Evolutionary conservation across 2,329 filamentous ascomycete genomes (phyloP).

Genomic region (Xylariaceae sp.): DNA sequence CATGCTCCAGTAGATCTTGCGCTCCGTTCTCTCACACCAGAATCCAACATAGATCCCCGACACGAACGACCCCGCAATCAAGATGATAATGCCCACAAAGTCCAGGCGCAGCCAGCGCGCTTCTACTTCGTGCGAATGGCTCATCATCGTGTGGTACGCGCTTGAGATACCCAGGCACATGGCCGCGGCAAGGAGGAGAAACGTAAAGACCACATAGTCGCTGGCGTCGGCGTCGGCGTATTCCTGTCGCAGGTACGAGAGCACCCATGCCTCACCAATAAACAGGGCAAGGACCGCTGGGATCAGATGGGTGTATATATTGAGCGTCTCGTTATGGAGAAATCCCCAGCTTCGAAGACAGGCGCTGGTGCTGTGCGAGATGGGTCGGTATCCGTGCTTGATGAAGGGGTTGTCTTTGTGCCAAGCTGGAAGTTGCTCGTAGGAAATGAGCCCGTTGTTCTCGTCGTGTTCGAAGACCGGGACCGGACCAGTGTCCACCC

Average conservation of each 20-base stretch:
- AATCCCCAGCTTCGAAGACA: conserved; percentile 54
- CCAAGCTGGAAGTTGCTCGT: conserved; percentile 28
- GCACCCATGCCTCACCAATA: conserved; percentile 37
- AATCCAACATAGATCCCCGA: conserved; percentile 61
- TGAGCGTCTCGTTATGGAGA: conserved; percentile 52
- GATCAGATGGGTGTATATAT: conserved; percentile 64
- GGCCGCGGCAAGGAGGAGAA: conserved; percentile 51
- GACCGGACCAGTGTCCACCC: neutral
- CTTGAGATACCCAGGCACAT: conserved; percentile 50
- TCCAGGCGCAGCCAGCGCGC: conserved; percentile 62
- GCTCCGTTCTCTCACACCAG: conserved; percentile 47
- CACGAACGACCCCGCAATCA: conserved; percentile 63
- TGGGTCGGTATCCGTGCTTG: conserved; percentile 56
- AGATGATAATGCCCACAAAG: conserved; percentile 62
- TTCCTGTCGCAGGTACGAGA: conserved; percentile 31
- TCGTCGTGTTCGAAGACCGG: neutral
- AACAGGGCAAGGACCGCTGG: conserved; percentile 40
- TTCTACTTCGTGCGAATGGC: conserved; percentile 57
- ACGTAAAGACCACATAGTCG: conserved; percentile 50
- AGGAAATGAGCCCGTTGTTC: conserved; percentile 18
- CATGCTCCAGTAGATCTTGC: conserved; percentile 60
- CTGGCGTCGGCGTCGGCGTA: conserved; percentile 41
- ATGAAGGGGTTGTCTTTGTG: conserved; percentile 61
- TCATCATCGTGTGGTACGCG: conserved; percentile 60
- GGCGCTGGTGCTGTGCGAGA: conserved; percentile 51